Evolutionary conservation across 176 grass and related monocot species (phyloP), one percentile per base, ranked within the genome.

Genomic region (Oryza officinalis): DNA sequence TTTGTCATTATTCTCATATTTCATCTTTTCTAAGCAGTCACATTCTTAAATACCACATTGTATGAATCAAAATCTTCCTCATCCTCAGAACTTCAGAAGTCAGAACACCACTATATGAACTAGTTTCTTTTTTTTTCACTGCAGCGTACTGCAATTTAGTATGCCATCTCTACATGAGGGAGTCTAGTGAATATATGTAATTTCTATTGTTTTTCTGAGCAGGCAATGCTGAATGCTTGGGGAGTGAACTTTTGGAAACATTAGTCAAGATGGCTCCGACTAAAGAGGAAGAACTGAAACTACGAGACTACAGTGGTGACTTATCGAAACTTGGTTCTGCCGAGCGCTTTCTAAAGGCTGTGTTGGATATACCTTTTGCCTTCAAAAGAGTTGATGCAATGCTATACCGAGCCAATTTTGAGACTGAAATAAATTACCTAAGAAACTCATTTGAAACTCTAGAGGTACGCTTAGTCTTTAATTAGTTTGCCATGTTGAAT

Each of bases 331-430:
- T 99, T 64, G 93, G 93, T 31, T 94, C 93, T 54, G 96, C 96
- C 12, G 96, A 99, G 63, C 74, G 87, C 38, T 99, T 99, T 81
- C 87, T 99, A 25, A 99, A 94, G 78, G 84, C 91, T 41, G 77
- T 99, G 13, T 81, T 99, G 33, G 96, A 99, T 78, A 92, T 99
- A 75, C 96, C 96, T 61, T 99, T 96, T 87, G 96, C 96, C 63
- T 99, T 99, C 80, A 99, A 96, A 86, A 87, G 96, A 86, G 93
- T 99, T 46, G 96, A 99, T 65, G 96, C 93, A 2, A 99, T 99
- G 96, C 87, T 99, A 35, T 99, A 99, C 77, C 85, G 87, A 63
- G 93, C 93, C 60, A 99, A 99, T 94, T 99, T 99, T 68, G 93
- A 99, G 81, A 94, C 89, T 0, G 96, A 99, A 82, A 92, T 92